These are phyloP conservation scores for Leptodermis oblonga DNA, from an alignment of 257 asterid species.

Conservation along the genomic window DNA sequence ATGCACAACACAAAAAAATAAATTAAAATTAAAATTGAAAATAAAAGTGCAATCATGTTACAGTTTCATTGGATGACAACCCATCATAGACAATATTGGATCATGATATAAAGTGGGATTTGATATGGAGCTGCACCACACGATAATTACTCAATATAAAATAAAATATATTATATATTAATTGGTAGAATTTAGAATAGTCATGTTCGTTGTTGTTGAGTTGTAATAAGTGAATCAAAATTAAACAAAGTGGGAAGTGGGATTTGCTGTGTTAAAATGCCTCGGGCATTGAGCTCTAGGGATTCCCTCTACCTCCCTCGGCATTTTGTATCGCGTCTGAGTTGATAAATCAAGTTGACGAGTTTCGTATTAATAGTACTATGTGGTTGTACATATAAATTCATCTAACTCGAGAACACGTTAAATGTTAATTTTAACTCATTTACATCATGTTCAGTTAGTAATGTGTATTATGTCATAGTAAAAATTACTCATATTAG, in stretches of 20 bases:
- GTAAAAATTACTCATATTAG: too few relatives aligned
- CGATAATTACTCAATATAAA: slow-evolving; percentile 6
- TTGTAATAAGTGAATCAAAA: slow-evolving; percentile 8
- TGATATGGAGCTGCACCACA: slow-evolving; percentile 20
- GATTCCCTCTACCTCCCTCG: slow-evolving; percentile 44
- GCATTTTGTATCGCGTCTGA: too few relatives aligned
- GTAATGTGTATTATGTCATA: too few relatives aligned
- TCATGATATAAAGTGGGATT: slow-evolving; percentile 27
- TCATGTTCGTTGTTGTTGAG: not conserved
- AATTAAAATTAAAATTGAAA: not conserved
- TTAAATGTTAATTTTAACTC: too few relatives aligned
- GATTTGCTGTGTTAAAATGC: slow-evolving; percentile 51
- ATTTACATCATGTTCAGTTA: too few relatives aligned
- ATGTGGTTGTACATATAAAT: too few relatives aligned
- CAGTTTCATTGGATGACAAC: slow-evolving; percentile 34
- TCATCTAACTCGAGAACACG: too few relatives aligned
- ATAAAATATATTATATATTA: too few relatives aligned
- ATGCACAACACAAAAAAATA: too few relatives aligned
- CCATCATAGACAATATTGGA: slow-evolving; percentile 25
- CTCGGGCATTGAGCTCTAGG: slow-evolving; percentile 54
- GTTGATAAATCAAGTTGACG: too few relatives aligned
- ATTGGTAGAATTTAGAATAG: not conserved
- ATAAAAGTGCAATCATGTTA: slow-evolving; percentile 20
- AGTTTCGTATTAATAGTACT: too few relatives aligned
- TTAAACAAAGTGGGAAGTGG: slow-evolving; percentile 63